A percentile compares a stretch with the other conserved stretches of the same genome.
phyloP scores from a whole-genome alignment of 257 asterid species.

The Solanum stenotomum region DNA sequence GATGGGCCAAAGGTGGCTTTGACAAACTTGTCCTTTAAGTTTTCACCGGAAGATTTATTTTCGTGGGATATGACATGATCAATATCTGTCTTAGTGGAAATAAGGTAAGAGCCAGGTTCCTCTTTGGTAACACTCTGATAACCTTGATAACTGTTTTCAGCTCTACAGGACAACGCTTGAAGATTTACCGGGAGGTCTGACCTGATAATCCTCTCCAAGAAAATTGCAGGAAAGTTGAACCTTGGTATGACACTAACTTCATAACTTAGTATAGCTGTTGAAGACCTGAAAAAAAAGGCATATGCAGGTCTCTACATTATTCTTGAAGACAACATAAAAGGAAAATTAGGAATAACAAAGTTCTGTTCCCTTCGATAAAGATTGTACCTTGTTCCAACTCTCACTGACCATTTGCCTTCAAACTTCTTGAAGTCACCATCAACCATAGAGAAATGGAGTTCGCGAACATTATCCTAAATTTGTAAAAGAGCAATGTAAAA shows the following conservation, averaged over 20 bases:
- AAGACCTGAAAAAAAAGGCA: slow-evolving; percentile 20
- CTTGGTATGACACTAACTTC: slow-evolving; percentile 86
- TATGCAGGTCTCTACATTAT: background rate
- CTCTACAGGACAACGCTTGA: slow-evolving; percentile 78
- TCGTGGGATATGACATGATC: slow-evolving; percentile 21
- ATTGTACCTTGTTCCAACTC: slow-evolving; percentile 54
- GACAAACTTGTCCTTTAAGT: slow-evolving; percentile 29
- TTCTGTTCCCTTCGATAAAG: background rate
- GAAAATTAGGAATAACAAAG: background rate
- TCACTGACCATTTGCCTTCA: slow-evolving; percentile 90
- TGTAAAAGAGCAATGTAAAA: background rate
- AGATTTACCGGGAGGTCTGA: slow-evolving; percentile 97
- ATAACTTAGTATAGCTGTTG: slow-evolving; percentile 49
- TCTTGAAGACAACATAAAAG: background rate
- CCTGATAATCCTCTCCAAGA: slow-evolving; percentile 83
- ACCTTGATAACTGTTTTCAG: slow-evolving; percentile 64
- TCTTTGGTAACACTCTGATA: slow-evolving; percentile 22
- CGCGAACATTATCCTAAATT: slow-evolving; percentile 56
- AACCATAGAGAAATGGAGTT: slow-evolving; percentile 83
- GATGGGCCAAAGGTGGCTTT: slow-evolving; percentile 59
- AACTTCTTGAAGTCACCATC: slow-evolving; percentile 98
- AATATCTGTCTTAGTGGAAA: slow-evolving; percentile 19
- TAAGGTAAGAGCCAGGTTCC: slow-evolving; percentile 21
- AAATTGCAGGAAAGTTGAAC: slow-evolving; percentile 89
- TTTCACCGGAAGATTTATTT: slow-evolving; percentile 23